Evolutionary conservation across 2,329 filamentous ascomycete genomes (phyloP), one percentile per base, ranked within the genome.

Genomic region (Alternaria rosae): DNA sequence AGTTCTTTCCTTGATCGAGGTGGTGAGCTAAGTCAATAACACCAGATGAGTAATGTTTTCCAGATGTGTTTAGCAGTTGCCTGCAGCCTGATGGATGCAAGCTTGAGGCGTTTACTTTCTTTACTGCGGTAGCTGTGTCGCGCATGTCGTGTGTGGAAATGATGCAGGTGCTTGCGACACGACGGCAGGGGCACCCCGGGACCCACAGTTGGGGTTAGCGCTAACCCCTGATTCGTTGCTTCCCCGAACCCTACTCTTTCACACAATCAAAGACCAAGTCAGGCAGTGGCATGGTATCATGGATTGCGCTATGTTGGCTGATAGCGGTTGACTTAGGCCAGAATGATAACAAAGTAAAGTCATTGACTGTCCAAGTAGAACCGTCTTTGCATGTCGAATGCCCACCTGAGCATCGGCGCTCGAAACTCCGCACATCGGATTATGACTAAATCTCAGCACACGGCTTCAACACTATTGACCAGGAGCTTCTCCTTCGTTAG

Each of bases 401-500:
- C 10, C 25, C 25, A 43, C 8, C 17, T 41, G 50, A 56, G 38
- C 50, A 52, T 59, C 59, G 59, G 59, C 35, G 35, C 55, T 62
- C 57, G 7, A 32, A 47, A 28, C 54, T 62, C 59, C 59, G 59
- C 50, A 62, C 35, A 62, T 55, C 59, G 43, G 54, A 50, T 50
- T 38, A 35, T 43, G 43, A 62, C 32, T 17, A 43, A 42, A 51
- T 48, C 28, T 12, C 47, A 51, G 20, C 47, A 51, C 47, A 51
- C 13, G 17, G 13, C 47, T 35, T 30, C 47, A 20, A 26, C 28
- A 44, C 25, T 15, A n/a, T 42, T 17, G 1, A 8, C 7, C 47
- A 17, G 2, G 17, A 35, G 20, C 20, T 23, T n/a, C 17, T 12
- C 20, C 6, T 21, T 35, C 12, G 7, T 6, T 50, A 21, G 7